A percentile compares a stretch with the other conserved stretches of the same genome.
Evolutionary conservation across 2,329 filamentous ascomycete genomes (phyloP).

Genomic region (Trichoderma citrinoviride): DNA sequence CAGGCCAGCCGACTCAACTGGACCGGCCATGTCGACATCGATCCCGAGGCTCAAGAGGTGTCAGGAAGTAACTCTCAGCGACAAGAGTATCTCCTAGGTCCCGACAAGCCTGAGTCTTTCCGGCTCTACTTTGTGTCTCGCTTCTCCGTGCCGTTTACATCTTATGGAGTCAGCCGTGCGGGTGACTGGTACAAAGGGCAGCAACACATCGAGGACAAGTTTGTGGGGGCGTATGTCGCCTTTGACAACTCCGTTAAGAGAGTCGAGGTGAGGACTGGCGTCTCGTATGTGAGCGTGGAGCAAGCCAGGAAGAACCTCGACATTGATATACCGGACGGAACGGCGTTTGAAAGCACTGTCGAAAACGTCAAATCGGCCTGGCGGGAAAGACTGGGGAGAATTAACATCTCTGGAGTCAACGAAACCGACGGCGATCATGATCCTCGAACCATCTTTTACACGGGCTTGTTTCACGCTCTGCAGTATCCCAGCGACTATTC

Average conservation of each 20-base stretch:
- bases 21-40: constrained; percentile 43
- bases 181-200: constrained; percentile 28
- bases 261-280: constrained; percentile 46
- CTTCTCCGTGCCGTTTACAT: constrained; percentile 43
- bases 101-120: constrained; percentile 41
- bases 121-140: constrained; percentile 47
- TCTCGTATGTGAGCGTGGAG: constrained; percentile 47
- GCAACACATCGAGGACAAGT: constrained; percentile 33
- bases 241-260: constrained; percentile 33
- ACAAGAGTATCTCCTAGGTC: constrained; percentile 46
- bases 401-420: constrained; percentile 44
- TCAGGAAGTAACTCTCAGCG: constrained; percentile 45
- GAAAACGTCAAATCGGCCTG: constrained; percentile 42
- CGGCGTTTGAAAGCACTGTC: constrained; percentile 40
- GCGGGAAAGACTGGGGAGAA: constrained; percentile 45
- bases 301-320: constrained; percentile 47
- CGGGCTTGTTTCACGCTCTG: constrained; percentile 45
- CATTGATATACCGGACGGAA: constrained; percentile 39
- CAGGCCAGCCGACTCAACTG: constrained; percentile 46
- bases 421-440: constrained; percentile 41
- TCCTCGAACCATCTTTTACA: constrained; percentile 46
- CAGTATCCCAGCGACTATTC: constrained; percentile 50
- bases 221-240: constrained; percentile 42
- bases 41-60: constrained; percentile 37
- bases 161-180: constrained; percentile 37